Base-by-base conservation (phyloP, 164 flowering plant species). In the Echeveria elegans region DNA sequence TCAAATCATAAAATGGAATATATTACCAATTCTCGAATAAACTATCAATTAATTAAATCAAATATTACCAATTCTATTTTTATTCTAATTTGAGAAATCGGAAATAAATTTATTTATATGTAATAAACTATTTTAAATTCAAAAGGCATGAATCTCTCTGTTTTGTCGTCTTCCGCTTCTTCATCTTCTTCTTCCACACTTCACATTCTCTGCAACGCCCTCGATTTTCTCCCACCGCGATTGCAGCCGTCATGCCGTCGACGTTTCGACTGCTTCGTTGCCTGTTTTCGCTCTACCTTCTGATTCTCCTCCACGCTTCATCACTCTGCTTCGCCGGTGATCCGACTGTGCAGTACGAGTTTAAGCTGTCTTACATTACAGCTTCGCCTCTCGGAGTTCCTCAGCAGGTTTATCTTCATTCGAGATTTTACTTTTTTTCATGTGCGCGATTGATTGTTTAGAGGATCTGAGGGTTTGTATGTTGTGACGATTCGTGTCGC, bases 301-400 rank as follows among this genome's bases (percentile, higher is more conserved):
- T 48, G 53, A 48, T 52, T 6, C 12, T 52, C 11, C 30, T 53
- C 28, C 59, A 11, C 59, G 59, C 53, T 19, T 19, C 8, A 1
- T 48, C 53, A 23, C 53, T 53, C 29, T 53, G 59, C 59, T 53
- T 23, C 30, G 59, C 59, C 18, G 59, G 59, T 53, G 59, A 53
- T 24, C 30, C 30, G 59, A 53, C 59, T 8, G 59, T 53, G 29
- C 12, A 15, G 29, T 26, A 24, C 59, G 59, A 53, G 29, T 26
- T 53, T 8, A 23, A 1, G 59, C 18, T 53, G 59, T 53, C 59
- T 53, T 53, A 53, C 30, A 12, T 26, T 29, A 53, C 59, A 4
- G 59, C 59, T 15, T 23, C 59, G 29, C 59, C 59, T 23, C 29
- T 53, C 14, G 59, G 30, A 23, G 59, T 53, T 26, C 30, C 59